phyloP scores from a whole-genome alignment of 2,329 filamentous ascomycete genomes.

The Pleoardoris graminearum region DNA sequence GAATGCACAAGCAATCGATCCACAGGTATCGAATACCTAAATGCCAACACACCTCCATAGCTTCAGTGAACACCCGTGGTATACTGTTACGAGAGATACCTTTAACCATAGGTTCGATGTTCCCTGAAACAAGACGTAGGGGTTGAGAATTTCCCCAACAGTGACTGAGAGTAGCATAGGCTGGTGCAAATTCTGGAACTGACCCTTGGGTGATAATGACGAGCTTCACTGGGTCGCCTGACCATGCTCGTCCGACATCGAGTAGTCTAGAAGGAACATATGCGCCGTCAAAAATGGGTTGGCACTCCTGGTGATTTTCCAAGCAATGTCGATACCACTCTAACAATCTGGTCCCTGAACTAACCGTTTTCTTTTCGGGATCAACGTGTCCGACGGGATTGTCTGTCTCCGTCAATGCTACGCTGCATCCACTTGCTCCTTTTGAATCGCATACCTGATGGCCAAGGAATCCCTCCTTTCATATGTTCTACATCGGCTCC shows the following conservation, averaged over 20 bases:
- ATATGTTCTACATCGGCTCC: too few species aligned
- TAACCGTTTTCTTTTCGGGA: neutral
- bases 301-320: conserved; percentile 2
- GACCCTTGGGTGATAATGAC: neutral
- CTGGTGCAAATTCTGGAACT: neutral
- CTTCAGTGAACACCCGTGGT: conserved; percentile 8
- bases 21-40: conserved; percentile 8
- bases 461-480: too few species aligned
- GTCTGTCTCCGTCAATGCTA: neutral
- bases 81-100: conserved; percentile 2
- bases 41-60: conserved; percentile 1
- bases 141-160: conserved; percentile 10
- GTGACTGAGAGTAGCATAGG: conserved; percentile 6
- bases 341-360: neutral
- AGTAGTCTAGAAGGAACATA: conserved; percentile 1
- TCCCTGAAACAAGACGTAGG: neutral
- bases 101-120: neutral
- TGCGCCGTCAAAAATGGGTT: neutral
- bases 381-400: too few species aligned
- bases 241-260: neutral
- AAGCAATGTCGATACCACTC: conserved; percentile 7
- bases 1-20: conserved; percentile 14
- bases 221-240: neutral
- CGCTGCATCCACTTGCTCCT: too few species aligned
- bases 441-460: too few species aligned